Base-by-base conservation (phyloP, 1,284 basidiomycete genomes). In the Singerocomus inundabilis region DNA sequence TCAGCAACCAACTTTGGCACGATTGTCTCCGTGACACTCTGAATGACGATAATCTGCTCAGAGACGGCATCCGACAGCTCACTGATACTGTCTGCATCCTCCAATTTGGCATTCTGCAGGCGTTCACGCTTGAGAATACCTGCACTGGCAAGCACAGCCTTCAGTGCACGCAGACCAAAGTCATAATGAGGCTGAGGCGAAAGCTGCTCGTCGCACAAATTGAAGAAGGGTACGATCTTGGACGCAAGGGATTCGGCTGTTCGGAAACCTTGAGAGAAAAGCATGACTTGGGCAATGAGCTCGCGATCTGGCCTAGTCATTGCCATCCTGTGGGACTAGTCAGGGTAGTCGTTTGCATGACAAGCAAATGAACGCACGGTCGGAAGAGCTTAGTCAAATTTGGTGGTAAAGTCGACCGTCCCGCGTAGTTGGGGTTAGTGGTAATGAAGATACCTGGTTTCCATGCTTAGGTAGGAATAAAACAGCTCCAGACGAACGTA, bases 191-290 rank as follows among this genome's bases (percentile, higher is more conserved):
- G 93, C 67, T 99, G 97, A 31, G 91, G 85, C 4, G 95, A 98
- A 28, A 99, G 81, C 64, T 99, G 96, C 66, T 99, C 95, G 54
- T 93, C 86, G 62, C 96, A 99, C 49, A 99, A 85, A 66, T 96
- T 97, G 81, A 99, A 99, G 79, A 99, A 98, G 0, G 96, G 97
- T 13, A 99, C 96, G 51, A 99, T 91, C 73, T 99, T 98, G 51
- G 92, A 93, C 0, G 97, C 97, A 6, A 99, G 81, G 0, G 84
- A 87, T 70, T 98, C 97, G 5, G 98, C 97, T 6, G 93, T 95
- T 31, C 96, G 85, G 82, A 99, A 99, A 57, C 98, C 98, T 75
- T 99, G 97, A 13, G 97, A 98, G 77, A 98, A 99, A 48, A 99
- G 76, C 88, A 99, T 93, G 61, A 99, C 98, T 72, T 99, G 97